Evolutionary conservation across 352 stramenopile species (phyloP), one percentile per base, ranked within the genome.

Genomic region (Phytophthora pluvialis): DNA sequence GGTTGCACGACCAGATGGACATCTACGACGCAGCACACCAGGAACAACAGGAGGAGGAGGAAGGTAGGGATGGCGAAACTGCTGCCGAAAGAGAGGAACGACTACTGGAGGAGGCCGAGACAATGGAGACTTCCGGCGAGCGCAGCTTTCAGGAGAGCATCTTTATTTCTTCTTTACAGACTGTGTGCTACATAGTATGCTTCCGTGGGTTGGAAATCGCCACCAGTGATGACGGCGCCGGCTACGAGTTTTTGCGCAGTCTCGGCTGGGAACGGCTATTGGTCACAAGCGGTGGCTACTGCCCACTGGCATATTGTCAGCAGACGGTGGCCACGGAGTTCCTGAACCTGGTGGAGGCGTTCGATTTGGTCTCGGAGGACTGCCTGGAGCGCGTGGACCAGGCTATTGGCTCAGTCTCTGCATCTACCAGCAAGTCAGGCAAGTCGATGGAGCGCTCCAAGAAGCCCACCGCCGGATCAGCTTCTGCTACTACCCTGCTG

Each of bases 141-240:
- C 67, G 59, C 35, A 32, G 53, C 26, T 91, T 91, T 46, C 80
- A 91, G 26, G 83, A 90, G 57, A 84, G 70, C 49, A 94, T 89
- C 50, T 93, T 82, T 71, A 82, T 93, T 50, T 91, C 83, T 0
- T 88, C 85, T 39, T 72, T 98, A 35, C 97, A 99, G 76, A 97
- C 97, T 13, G 93, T 97, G 35, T 99, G 98, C 78, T 99, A 99
- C 77, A 90, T 99, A 40, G 84, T 99, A 72, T 99, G 96, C 68
- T 99, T 99, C 68, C 89, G 95, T 35, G 96, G 95, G n/a, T 73
- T 93, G 35, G 88, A 96, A 65, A 79, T 98, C 48, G 70, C 90
- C 73, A 72, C 89, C 45, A 77, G 54, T 29, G 78, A 86, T 21
- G 80, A 83, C 28, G 67, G 71, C 11, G 62, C 61, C 26, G 80